phyloP scores from a whole-genome alignment of 768 basidiomycete genomes.

The Tremella fuciformis region DNA sequence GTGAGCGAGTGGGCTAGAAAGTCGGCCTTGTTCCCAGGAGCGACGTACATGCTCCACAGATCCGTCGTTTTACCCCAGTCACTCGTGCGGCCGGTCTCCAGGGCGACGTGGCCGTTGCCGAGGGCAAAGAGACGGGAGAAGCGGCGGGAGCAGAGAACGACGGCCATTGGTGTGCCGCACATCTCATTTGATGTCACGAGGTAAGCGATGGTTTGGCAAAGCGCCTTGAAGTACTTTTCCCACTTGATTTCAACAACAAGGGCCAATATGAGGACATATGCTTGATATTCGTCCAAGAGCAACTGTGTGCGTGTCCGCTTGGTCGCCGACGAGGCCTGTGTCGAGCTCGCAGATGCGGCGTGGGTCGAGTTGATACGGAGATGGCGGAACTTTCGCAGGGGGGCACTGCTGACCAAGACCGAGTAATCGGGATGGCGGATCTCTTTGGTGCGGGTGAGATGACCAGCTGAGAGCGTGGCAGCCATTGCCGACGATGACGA shows the following conservation, averaged over 20 bases:
- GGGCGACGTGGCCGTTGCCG: background rate
- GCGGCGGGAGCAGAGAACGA: background rate
- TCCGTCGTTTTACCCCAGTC: background rate
- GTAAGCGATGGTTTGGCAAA: background rate
- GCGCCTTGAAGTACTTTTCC: background rate
- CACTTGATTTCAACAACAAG: background rate
- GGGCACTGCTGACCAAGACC: background rate
- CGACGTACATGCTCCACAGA: background rate
- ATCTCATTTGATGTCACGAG: background rate
- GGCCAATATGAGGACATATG: background rate
- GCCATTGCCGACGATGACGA: background rate
- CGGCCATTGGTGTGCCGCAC: background rate
- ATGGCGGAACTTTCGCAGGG: background rate
- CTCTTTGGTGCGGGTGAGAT: background rate
- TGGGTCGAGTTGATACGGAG: background rate
- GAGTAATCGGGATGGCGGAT: background rate
- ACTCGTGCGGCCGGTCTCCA: background rate
- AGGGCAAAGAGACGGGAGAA: background rate
- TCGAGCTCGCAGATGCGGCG: background rate
- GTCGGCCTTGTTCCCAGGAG: background rate
- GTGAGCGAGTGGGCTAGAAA: background rate
- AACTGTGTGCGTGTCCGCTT: background rate
- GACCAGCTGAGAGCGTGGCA: background rate
- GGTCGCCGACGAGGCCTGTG: background rate
- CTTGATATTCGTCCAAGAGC: background rate